Evolutionary conservation across 257 asterid species (phyloP), one percentile per base, ranked within the genome.

Genomic region (Petrea volubilis): DNA sequence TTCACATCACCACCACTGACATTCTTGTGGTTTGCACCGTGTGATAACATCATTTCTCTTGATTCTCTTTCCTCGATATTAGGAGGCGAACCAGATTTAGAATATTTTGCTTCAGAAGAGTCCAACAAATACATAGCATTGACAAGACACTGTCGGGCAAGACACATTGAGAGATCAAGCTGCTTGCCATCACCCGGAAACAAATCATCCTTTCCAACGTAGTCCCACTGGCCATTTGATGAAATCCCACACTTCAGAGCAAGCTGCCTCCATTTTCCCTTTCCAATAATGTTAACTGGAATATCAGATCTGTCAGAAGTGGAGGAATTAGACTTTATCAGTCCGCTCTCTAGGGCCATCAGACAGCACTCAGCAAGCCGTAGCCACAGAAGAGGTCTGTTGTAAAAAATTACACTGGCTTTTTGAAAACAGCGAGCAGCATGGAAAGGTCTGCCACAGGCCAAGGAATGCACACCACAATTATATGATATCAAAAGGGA

Each of bases 241-340:
- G 69, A 77, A 69, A 50, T 41, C 47, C 84, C 82, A 57, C 71
- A 74, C 49, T 66, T 79, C 74, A 93, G 53, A 55, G 82, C 84
- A 67, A 91, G 91, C 24, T 86, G 91, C 77, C 97, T 91, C 97
- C 96, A 89, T 79, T 86, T 93, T 64, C 97, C 98, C 78, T 85
- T 82, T n/a, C 98, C 98, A 77, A 89, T 64, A 67, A 91, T 88
- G 68, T 72, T 77, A 59, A 80, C 92, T 55, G 61, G 79, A 64
- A 91, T 73, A 44, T 80, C 85, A 67, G 85, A 81, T 78, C 72
- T 78, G 73, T 80, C 80, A 59, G 80, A 72, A 17, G 70, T 53
- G 55, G 82, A 72, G 3, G 53, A 41, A 55, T 57, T 74, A 21
- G 88, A 74, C 78, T 75, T 84, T 68, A 93, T 76, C 71, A 86